phyloP scores from a whole-genome alignment of 345 rosid genomes.

The Sisymbrium altissimum region DNA sequence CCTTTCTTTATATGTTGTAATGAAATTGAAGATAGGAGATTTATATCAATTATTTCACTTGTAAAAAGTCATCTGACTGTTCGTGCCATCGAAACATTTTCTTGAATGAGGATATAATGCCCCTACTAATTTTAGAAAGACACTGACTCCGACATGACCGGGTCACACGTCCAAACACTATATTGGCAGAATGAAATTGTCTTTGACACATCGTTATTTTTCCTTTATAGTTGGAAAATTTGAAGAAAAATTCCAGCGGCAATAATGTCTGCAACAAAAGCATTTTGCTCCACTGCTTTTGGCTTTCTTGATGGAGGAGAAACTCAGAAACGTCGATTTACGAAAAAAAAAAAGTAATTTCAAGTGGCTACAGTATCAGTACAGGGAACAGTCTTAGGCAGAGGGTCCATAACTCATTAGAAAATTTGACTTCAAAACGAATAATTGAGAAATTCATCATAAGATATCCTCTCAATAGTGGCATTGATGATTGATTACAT shows the following conservation, averaged over 20 bases:
- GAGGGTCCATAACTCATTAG: slow-evolving; percentile 15
- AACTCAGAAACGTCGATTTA: background rate
- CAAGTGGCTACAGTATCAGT: slow-evolving; percentile 13
- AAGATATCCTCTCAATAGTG: background rate
- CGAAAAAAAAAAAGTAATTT: background rate
- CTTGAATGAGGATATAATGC: background rate
- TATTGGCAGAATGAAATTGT: background rate
- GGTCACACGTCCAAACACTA: background rate
- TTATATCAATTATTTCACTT: background rate
- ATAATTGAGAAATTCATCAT: background rate
- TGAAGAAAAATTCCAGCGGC: background rate
- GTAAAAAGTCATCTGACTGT: background rate
- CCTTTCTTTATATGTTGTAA: background rate
- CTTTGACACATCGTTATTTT: background rate
- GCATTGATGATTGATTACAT: background rate
- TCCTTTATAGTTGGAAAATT: background rate
- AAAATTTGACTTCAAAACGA: slow-evolving; percentile 5
- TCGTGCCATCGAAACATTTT: background rate
- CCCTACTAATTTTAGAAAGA: background rate
- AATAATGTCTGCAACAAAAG: background rate
- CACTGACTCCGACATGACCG: background rate
- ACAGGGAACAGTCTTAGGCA: background rate
- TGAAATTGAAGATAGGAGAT: background rate
- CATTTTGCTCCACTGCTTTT: background rate
- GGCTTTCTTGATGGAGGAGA: background rate